Evolutionary conservation across 805 yeast species (phyloP), one percentile per base, ranked within the genome.

Genomic region (Yamadazyma sp.): DNA sequence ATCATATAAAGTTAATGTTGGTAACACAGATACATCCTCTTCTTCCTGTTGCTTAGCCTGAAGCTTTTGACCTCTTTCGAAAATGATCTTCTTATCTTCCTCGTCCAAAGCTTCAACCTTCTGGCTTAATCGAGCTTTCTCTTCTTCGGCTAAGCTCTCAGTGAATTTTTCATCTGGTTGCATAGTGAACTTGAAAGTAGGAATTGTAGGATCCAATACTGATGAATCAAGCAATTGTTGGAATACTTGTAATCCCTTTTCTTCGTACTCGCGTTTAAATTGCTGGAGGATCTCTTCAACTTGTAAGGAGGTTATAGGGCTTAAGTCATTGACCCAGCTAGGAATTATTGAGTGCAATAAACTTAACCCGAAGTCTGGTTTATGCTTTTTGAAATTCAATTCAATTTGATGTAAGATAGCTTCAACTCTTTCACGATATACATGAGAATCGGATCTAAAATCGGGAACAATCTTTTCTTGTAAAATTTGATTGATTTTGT

Each of bases 321-420:
- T 86, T n/a, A 77, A 74, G 15, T 77, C 78, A 55, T 88, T 88
- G 35, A 84, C 81, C 86, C 96, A 89, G 7, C 87, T 80, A 6
- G 95, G 86, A n/a, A 86, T 75, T 6, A 93, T 46, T 1, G 87
- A 73, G 54, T 78, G 78, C 22, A 91, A 67, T 32, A 91, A 57
- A 24, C 80, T 80, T 67, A 93, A 65, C 8, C 99, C 99, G 65
- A 88, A 93, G 43, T 86, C 85, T 0, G 98, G 82, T 49, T 83
- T 89, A 46, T 89, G 95, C 48, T 88, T 90, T 50, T 87, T 87
- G 56, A 87, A 82, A 23, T 79, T 62, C 20, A 93, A 63, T 57
- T 93, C 99, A 23, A 89, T 62, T 57, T 90, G 98, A 59, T 89
- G 95, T 25, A 93, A 70, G 34, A 91, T 77, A 0, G 95, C 98